phyloP scores from a whole-genome alignment of 164 flowering plant genomes.

The Litsea cubeba region DNA sequence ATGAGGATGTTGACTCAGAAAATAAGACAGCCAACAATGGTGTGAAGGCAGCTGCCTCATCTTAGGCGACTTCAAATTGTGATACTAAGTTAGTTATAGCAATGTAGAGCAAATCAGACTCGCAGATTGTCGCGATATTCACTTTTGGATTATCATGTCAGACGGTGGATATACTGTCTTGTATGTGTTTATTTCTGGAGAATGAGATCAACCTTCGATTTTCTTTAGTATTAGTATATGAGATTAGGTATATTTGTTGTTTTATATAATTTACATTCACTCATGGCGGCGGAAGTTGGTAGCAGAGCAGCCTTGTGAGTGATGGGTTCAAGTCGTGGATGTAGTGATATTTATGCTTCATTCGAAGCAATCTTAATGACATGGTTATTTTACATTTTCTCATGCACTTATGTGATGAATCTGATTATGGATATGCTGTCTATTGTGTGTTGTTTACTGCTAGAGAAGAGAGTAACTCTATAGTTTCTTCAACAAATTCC shows the following conservation, averaged over 20 bases:
- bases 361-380: neutral
- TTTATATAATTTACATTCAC: neutral
- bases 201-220: too few species aligned
- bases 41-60: too few species aligned
- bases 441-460: neutral
- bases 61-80: too few species aligned
- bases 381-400: neutral
- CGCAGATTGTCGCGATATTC: neutral
- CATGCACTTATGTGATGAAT: neutral
- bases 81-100: neutral
- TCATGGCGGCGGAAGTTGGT: neutral
- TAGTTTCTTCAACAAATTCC: neutral
- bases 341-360: neutral
- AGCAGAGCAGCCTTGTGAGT: neutral
- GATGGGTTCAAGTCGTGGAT: neutral
- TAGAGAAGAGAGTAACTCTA: too few species aligned
- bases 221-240: too few species aligned
- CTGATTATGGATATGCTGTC: neutral
- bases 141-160: neutral
- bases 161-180: too few species aligned
- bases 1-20: too few species aligned
- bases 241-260: too few species aligned
- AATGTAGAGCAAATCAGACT: neutral
- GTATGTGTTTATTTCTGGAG: too few species aligned
- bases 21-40: too few species aligned